Percentiles rank a stretch among this genome's conserved stretches.
Conservation (phyloP, 441 rosid genomes). For the Erysimum cheiri region DNA sequence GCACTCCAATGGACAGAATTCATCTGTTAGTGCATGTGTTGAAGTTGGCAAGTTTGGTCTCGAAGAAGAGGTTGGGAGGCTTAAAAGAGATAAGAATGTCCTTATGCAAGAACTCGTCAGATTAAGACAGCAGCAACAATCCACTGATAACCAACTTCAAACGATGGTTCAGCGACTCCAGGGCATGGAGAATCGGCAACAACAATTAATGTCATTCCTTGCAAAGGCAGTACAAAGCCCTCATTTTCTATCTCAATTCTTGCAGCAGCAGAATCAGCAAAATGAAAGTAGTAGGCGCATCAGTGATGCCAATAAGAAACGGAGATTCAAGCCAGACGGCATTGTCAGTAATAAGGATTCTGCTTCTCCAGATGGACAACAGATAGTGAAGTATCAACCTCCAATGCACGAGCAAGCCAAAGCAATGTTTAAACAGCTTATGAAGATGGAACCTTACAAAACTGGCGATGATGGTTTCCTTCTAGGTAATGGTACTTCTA, state of each 20-base stretch:
- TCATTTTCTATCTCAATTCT: constrained; percentile 86
- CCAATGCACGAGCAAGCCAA: constrained; percentile 71
- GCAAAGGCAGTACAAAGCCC: constrained; percentile 96
- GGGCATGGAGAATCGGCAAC: constrained; percentile 96
- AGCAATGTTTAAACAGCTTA: constrained; percentile 69
- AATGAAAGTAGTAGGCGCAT: constrained; percentile 76
- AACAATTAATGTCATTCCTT: constrained; percentile 91
- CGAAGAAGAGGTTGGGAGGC: constrained; percentile 93
- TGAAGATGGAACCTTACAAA: constrained; percentile 63
- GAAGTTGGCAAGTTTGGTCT: constrained; percentile 95
- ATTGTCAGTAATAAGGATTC: constrained; percentile 52
- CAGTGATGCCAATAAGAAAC: constrained; percentile 73
- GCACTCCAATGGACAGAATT: constrained; percentile 61
- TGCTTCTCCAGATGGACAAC: constrained; percentile 75
- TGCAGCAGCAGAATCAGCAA: constrained; percentile 92
- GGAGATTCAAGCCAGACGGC: constrained; percentile 83
- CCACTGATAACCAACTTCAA: constrained; percentile 83
- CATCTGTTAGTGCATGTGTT: constrained; percentile 76
- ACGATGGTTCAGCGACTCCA: constrained; percentile 85
- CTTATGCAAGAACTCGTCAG: constrained; percentile 96
- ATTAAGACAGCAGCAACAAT: constrained; percentile 89
- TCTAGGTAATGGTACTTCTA: constrained; percentile 50
- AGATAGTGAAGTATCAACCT: constrained; percentile 86
- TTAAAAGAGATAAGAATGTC: constrained; percentile 91
- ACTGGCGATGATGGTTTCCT: constrained; percentile 54